These are phyloP conservation scores for Paecilomyces niveus DNA, from an alignment of 2,329 filamentous ascomycete genomes.

Conservation along the genomic window DNA sequence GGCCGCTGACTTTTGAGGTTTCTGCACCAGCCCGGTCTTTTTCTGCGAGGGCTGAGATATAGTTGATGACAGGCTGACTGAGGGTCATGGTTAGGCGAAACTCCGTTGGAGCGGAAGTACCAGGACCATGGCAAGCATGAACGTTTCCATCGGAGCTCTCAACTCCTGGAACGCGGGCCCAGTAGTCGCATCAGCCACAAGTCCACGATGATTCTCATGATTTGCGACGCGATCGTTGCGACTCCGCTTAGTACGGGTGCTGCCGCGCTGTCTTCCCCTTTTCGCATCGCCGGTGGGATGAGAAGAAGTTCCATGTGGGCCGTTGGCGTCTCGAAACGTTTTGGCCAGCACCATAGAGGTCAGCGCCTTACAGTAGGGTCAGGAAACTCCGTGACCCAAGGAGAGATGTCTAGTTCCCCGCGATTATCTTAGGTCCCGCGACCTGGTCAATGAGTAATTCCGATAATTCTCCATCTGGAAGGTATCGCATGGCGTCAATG, in stretches of 20 bases:
- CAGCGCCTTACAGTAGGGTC: neutral
- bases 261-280: neutral
- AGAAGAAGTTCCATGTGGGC: neutral
- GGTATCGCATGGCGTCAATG: neutral
- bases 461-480: neutral
- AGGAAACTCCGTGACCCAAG: neutral
- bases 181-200: neutral
- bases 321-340: neutral
- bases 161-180: neutral
- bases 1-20: neutral
- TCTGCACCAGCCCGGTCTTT: neutral
- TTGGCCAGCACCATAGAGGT: neutral
- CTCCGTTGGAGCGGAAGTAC: neutral
- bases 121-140: neutral
- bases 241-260: neutral
- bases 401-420: neutral
- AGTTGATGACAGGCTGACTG: slow-evolving; percentile 1
- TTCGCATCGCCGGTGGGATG: neutral
- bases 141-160: neutral
- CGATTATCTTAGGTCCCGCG: slow-evolving; percentile 1
- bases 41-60: neutral
- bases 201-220: neutral
- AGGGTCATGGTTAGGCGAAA: neutral
- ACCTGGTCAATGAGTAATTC: neutral
- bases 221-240: neutral